Conservation (phyloP, 2,329 filamentous ascomycete genomes). For the Emericellopsis cladophorae region DNA sequence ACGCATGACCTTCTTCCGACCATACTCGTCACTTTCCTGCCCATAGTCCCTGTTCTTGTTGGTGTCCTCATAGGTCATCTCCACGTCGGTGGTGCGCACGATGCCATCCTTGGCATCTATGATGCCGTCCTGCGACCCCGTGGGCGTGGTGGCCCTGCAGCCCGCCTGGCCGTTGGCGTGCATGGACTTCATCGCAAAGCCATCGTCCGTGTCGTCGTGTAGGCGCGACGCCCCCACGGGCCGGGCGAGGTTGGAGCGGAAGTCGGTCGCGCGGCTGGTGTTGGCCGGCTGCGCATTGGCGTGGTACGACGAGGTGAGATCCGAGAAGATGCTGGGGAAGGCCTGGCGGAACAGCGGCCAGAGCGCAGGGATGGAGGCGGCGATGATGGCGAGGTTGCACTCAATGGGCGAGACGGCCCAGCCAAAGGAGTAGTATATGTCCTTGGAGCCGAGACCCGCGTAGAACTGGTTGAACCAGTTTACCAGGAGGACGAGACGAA, state of each 20-base stretch:
- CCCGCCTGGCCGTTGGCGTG: constrained; percentile 3
- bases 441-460: constrained; percentile 3
- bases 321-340: constrained; percentile 12
- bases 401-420: constrained; percentile 19
- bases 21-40: constrained; percentile 1
- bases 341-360: constrained; percentile 19
- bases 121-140: constrained; percentile 7
- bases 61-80: constrained; percentile 5
- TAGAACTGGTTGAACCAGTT: constrained; percentile 9
- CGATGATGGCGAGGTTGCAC: constrained; percentile 23
- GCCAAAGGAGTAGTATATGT: constrained; percentile 9
- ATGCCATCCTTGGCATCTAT: constrained; percentile 5
- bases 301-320: constrained; percentile 8
- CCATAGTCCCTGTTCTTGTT: constrained; percentile 1
- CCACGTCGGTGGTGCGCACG: constrained; percentile 6
- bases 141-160: constrained; percentile 5
- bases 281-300: constrained; percentile 1
- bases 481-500: constrained; percentile 13
- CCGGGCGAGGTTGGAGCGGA: constrained; percentile 4
- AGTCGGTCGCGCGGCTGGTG: constrained; percentile 1
- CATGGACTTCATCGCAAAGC: constrained; percentile 8
- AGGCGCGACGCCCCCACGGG: constrained; percentile 3
- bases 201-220: constrained; percentile 4
- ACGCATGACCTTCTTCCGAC: constrained; percentile 4
- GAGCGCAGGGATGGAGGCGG: constrained; percentile 22